A percentile compares a stretch with the other conserved stretches of the same genome.
phyloP scores from a whole-genome alignment of 202 grass and related monocot species.

The Setaria italica region DNA sequence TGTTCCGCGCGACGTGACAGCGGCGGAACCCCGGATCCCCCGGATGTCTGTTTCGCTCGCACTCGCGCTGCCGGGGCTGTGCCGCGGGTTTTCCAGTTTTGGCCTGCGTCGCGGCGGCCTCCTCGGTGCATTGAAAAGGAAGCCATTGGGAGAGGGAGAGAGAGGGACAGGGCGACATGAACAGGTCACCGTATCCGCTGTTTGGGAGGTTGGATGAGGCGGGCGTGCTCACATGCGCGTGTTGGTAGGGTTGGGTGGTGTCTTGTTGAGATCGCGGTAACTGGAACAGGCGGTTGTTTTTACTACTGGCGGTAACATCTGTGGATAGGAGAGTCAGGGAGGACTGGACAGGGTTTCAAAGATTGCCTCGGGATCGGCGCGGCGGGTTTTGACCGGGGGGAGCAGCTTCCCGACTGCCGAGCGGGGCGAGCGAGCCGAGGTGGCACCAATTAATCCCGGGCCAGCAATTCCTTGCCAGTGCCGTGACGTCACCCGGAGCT shows the following conservation, averaged over 20 bases:
- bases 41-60: not conserved
- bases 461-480: not conserved
- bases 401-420: not conserved
- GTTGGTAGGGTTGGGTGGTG: not conserved
- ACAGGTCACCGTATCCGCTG: slow-evolving; percentile 1
- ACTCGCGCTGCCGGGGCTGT: not conserved
- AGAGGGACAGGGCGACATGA: not conserved
- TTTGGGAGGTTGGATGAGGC: not conserved
- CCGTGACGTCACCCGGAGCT: slow-evolving; percentile 19
- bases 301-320: not conserved
- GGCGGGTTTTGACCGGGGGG: slow-evolving; percentile 22
- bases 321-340: not conserved
- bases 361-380: slow-evolving; percentile 28
- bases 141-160: not conserved
- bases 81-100: not conserved
- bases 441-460: slow-evolving; percentile 2
- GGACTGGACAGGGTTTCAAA: slow-evolving; percentile 25
- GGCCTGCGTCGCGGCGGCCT: not conserved
- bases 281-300: no score
- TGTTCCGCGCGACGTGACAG: not conserved
- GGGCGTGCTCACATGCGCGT: not conserved
- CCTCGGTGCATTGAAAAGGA: not conserved
- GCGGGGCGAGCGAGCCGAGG: not conserved
- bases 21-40: not conserved
- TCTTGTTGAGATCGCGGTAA: no score